Evolutionary conservation across 2,329 filamentous ascomycete genomes (phyloP).

Genomic region (Orbilia blumenaviensis): DNA sequence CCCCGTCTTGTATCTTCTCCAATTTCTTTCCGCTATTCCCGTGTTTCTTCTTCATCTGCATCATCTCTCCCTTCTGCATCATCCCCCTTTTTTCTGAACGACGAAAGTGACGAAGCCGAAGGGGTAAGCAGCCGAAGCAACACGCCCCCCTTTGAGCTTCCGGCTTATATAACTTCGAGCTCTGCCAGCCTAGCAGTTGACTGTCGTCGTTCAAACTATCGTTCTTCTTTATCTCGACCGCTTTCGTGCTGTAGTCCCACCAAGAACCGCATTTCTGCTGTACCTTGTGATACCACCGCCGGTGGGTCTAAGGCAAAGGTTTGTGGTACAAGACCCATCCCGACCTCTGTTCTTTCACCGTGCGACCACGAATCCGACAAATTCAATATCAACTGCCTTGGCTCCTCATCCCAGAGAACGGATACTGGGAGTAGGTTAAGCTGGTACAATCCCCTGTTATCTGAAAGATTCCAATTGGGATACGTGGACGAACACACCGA

Average conservation of each 20-base stretch:
- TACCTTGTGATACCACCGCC: constrained; percentile 36
- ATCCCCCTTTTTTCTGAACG: constrained; percentile 43
- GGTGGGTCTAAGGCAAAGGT: constrained; percentile 27
- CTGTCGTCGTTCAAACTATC: constrained; percentile 50
- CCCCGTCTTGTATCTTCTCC: constrained; percentile 34
- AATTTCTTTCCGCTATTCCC: constrained; percentile 35
- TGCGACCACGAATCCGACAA: constrained; percentile 28
- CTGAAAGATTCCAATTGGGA: constrained; percentile 38
- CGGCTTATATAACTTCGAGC: constrained; percentile 41
- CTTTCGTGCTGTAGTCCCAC: constrained; percentile 33
- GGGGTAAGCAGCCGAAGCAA: constrained; percentile 46
- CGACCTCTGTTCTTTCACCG: constrained; percentile 21
- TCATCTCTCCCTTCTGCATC: constrained; percentile 21
- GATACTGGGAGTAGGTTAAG: constrained; percentile 46
- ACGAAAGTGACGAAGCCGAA: constrained; percentile 29
- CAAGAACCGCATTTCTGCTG: constrained; percentile 28
- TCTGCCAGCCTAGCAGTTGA: constrained; percentile 9
- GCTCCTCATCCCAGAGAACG: constrained; percentile 29
- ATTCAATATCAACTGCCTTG: constrained; percentile 8
- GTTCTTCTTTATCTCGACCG: constrained; percentile 34
- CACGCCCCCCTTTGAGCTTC: constrained; percentile 40
- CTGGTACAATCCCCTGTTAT: constrained; percentile 45
- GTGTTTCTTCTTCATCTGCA: constrained; percentile 23
- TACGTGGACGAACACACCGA: constrained; percentile 44
- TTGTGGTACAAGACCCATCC: constrained; percentile 13